phyloP scores from a whole-genome alignment of 768 basidiomycete genomes.

The Peribolospora baueri region DNA sequence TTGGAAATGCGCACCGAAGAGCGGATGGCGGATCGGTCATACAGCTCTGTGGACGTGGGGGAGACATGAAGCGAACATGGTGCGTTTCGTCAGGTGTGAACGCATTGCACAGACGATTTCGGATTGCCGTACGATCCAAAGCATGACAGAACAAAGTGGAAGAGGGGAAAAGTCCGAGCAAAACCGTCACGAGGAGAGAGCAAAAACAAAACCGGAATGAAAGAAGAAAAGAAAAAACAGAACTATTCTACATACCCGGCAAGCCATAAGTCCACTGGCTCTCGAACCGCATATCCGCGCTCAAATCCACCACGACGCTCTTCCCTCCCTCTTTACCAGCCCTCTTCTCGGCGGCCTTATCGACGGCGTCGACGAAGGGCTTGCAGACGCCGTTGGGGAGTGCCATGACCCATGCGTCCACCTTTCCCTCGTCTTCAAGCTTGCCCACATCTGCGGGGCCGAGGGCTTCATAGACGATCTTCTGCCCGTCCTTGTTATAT shows the following conservation, averaged over 20 bases:
- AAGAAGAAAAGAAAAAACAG: background rate
- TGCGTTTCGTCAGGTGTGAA: background rate
- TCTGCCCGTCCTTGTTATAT: slow-evolving; percentile 39
- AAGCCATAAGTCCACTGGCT: slow-evolving; percentile 89
- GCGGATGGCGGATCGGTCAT: slow-evolving; percentile 44
- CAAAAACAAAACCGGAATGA: background rate
- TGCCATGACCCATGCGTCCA: slow-evolving; percentile 98
- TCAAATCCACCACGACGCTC: slow-evolving; percentile 71
- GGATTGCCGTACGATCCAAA: background rate
- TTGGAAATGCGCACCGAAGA: slow-evolving; percentile 70
- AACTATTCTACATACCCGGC: slow-evolving; percentile 51
- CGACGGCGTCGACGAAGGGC: slow-evolving; percentile 86
- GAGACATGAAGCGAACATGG: slow-evolving; percentile 1
- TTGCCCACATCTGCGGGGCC: slow-evolving; percentile 49
- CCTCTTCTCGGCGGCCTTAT: slow-evolving; percentile 39
- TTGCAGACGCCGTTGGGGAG: slow-evolving; percentile 93
- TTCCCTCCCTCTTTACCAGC: slow-evolving; percentile 21
- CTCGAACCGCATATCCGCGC: slow-evolving; percentile 91
- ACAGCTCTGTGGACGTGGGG: slow-evolving; percentile 39
- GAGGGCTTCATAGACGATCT: slow-evolving; percentile 56
- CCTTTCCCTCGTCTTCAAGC: slow-evolving; percentile 71
- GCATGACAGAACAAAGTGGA: background rate
- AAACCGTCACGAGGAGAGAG: background rate
- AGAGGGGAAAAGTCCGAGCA: background rate
- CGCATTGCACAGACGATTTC: background rate